Evolutionary conservation across 1,139 yeast species (phyloP).

Genomic region (Suhomyces ambrosiae): DNA sequence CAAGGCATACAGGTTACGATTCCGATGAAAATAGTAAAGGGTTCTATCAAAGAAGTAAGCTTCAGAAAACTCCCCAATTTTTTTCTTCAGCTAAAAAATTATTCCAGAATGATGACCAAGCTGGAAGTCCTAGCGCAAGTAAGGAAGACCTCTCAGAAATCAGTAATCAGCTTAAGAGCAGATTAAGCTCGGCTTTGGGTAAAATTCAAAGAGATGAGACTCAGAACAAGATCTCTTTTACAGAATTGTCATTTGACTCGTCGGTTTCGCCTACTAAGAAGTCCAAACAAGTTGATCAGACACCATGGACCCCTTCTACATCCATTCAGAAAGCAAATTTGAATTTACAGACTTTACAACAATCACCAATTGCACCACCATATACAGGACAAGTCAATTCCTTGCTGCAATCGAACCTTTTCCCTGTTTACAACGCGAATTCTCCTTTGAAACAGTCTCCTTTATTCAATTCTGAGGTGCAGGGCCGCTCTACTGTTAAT

Average conservation of each 20-base stretch:
- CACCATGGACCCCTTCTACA: slow-evolving; percentile 27
- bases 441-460: slow-evolving; percentile 31
- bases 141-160: slow-evolving; percentile 42
- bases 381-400: slow-evolving; percentile 2
- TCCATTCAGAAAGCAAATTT: slow-evolving; percentile 34
- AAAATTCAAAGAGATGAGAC: slow-evolving; percentile 32
- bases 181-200: slow-evolving; percentile 44
- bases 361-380: slow-evolving; percentile 28
- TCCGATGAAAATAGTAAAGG: slow-evolving; percentile 20
- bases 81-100: slow-evolving; percentile 46
- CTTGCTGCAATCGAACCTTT: slow-evolving; percentile 3
- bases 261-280: slow-evolving; percentile 35
- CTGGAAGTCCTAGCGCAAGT: slow-evolving; percentile 18
- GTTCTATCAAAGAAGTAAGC: slow-evolving; percentile 20
- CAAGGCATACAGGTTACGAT: slow-evolving; percentile 35
- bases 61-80: slow-evolving; percentile 44
- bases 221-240: slow-evolving; percentile 29
- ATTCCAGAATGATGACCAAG: slow-evolving; percentile 25
- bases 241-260: slow-evolving; percentile 36
- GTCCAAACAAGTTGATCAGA: slow-evolving; percentile 10
- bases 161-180: slow-evolving; percentile 40
- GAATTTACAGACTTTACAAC: slow-evolving; percentile 43
- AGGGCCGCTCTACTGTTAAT: slow-evolving; percentile 14
- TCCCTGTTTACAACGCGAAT: slow-evolving; percentile 9
- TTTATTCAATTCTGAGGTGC: slow-evolving; percentile 16